phyloP scores from a whole-genome alignment of 371 early-diverging fungal genomes.

The Lichtheimia ramosa region DNA sequence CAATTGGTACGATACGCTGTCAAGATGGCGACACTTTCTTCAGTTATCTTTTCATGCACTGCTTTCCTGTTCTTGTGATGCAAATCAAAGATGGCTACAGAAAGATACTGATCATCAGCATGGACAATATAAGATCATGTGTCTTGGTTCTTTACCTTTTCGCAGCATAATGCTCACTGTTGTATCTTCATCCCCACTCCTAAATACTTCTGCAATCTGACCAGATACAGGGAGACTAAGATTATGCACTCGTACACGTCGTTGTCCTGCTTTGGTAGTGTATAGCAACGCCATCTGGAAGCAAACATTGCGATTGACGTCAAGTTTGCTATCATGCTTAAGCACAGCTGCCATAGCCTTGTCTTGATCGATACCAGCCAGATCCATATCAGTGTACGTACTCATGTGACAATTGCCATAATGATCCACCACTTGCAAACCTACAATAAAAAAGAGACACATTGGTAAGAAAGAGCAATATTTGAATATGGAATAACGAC shows the following conservation, averaged over 20 bases:
- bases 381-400: conserved; percentile 89
- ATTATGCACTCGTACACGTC: conserved; percentile 91
- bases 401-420: conserved; percentile 93
- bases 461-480: background rate
- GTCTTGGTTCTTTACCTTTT: conserved; percentile 42
- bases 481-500: background rate
- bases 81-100: conserved; percentile 65
- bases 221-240: conserved; percentile 78
- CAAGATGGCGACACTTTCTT: conserved; percentile 78
- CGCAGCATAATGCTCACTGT: conserved; percentile 82
- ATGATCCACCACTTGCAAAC: conserved; percentile 80
- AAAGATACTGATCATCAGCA: background rate
- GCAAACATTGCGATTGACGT: conserved; percentile 73
- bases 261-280: conserved; percentile 83
- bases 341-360: conserved; percentile 77
- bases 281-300: conserved; percentile 93
- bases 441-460: conserved; percentile 24
- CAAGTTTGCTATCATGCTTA: conserved; percentile 86
- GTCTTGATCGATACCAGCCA: conserved; percentile 84
- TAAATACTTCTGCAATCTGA: conserved; percentile 80
- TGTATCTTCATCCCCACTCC: conserved; percentile 89
- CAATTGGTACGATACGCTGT: conserved; percentile 92
- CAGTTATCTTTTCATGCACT: conserved; percentile 29
- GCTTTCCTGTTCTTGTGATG: conserved; percentile 82
- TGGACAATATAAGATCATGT: background rate